Base-by-base conservation (phyloP, 306 rosid genomes). In the Begonia fuchsioides region DNA sequence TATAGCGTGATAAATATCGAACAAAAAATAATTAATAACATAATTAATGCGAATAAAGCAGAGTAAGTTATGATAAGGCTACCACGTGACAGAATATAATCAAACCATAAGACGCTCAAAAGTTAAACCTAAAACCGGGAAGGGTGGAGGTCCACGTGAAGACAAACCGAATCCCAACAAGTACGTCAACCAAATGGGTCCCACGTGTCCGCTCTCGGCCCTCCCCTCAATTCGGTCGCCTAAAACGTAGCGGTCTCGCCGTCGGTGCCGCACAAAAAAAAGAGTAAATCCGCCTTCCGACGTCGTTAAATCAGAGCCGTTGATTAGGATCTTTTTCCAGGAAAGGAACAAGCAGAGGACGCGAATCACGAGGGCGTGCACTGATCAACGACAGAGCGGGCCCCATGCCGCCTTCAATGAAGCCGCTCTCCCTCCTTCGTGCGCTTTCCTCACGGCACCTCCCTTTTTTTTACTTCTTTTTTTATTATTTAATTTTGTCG, bases 101-200 rank as follows among this genome's bases (percentile, higher is more conserved):
- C 7, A 26, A 26, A 4, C 35, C 35, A 26, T 1, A 4, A 8
- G 35, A 26, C 8, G 35, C 35, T 26, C 35, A 26, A 26, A 20
- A 26, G 7, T 26, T 0, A 26, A 26, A 26, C 35, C 35, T 26
- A 26, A 4, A 26, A 26, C 35, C 8, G 38, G 52, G 73, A 70
- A 65, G 67, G 76, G 69, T 57, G 76, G 70, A 58, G 72, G 65
- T 65, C 69, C 83, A 78, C 76, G 83, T 64, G 83, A 75, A 59
- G 69, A 82, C 79, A 78, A 55, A 75, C 64, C 47, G 47, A 78
- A 68, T 67, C 67, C 76, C 81, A 81, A 82, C 87, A 72, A 44
- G 15, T 53, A 57, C 76, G 87, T 82, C 83, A 76, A 82, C 75
- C 63, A 65, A 46, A 71, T 2, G 35, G 35, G 35, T 26, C 35